Evolutionary conservation across 345 rosid species (phyloP).

Genomic region (Pugionium dolabratum): DNA sequence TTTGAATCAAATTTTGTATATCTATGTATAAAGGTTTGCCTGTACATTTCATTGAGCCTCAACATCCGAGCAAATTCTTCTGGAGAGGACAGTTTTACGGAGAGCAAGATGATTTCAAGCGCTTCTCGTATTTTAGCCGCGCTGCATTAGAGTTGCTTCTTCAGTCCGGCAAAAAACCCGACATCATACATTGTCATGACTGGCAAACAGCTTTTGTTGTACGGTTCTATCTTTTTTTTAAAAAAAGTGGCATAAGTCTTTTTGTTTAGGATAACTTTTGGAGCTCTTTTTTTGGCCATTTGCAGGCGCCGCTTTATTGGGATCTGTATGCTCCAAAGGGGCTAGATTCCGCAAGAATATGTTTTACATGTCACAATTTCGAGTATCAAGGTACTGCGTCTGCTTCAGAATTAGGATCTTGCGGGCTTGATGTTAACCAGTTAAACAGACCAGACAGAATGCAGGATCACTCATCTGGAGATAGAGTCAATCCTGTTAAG

Average conservation of each 20-base stretch:
- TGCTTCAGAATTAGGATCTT: constrained; percentile 80
- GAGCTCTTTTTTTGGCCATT: background rate
- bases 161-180: constrained; percentile 91
- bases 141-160: constrained; percentile 93
- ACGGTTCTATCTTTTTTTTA: constrained; percentile 35
- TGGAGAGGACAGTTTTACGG: constrained; percentile 97
- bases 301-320: constrained; percentile 96
- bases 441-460: constrained; percentile 92
- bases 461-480: constrained; percentile 83
- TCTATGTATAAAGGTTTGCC: constrained; percentile 72
- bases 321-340: constrained; percentile 93
- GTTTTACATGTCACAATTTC: constrained; percentile 97
- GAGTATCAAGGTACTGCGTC: constrained; percentile 96
- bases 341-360: constrained; percentile 87
- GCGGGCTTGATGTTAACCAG: constrained; percentile 87
- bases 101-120: constrained; percentile 89
- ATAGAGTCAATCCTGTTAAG: constrained; percentile 86
- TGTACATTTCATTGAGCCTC: constrained; percentile 94
- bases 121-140: constrained; percentile 93
- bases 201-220: constrained; percentile 99
- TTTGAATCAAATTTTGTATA: constrained; percentile 35
- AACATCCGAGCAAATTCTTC: constrained; percentile 89
- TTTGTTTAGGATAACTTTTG: constrained; percentile 27
- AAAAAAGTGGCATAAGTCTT: background rate
- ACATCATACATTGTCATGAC: constrained; percentile 97